Conservation (phyloP, 1,284 basidiomycete species). For the Vanrija humicola region DNA sequence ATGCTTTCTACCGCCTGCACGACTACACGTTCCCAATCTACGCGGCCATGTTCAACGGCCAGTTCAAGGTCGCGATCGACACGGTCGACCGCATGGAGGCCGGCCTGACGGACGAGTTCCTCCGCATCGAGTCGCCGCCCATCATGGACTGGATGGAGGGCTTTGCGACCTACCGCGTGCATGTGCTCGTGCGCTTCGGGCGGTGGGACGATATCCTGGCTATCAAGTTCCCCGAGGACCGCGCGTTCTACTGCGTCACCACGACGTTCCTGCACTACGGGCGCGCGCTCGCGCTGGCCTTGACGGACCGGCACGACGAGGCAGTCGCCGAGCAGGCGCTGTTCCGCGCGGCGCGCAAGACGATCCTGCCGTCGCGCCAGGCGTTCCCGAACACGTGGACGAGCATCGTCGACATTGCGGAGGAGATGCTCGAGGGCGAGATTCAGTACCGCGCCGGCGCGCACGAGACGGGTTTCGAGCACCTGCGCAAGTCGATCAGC, state of each 20-base stretch:
- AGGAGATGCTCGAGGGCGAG: constrained; percentile 40
- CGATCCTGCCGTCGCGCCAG: constrained; percentile 21
- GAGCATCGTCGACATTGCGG: constrained; percentile 33
- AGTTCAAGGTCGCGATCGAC: constrained; percentile 25
- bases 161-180: constrained; percentile 25
- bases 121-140: constrained; percentile 22
- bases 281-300: constrained; percentile 31
- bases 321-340: constrained; percentile 19
- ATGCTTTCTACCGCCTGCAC: constrained; percentile 42
- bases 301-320: constrained; percentile 18
- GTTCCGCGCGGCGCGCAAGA: constrained; percentile 18
- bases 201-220: constrained; percentile 38
- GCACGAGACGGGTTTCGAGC: constrained; percentile 29
- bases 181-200: constrained; percentile 42
- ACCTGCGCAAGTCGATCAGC: constrained; percentile 30
- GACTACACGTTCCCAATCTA: constrained; percentile 38
- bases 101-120: constrained; percentile 24
- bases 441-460: constrained; percentile 33
- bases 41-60: constrained; percentile 41
- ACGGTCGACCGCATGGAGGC: constrained; percentile 33
- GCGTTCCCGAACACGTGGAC: constrained; percentile 33
- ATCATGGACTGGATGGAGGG: constrained; percentile 39
- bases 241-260: constrained; percentile 28
- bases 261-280: constrained; percentile 35
- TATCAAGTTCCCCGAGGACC: constrained; percentile 23